Evolutionary conservation across 2,329 filamentous ascomycete genomes (phyloP).

Genomic region (Trichoderma sp.): DNA sequence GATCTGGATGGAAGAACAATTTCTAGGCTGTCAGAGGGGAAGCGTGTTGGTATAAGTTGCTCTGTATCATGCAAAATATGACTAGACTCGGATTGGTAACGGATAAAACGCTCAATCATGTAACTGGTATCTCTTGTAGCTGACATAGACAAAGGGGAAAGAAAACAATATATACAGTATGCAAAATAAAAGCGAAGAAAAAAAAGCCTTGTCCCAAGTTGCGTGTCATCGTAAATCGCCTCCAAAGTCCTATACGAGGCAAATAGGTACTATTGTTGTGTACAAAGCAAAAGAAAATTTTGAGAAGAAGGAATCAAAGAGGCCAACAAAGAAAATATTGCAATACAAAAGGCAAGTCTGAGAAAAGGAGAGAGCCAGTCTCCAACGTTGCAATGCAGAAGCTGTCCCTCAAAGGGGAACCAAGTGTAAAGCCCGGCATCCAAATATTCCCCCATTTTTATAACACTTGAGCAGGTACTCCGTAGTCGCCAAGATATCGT

Average conservation of each 20-base stretch:
- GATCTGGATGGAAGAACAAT: not conserved
- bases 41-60: not conserved
- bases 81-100: not conserved
- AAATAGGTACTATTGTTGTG: not conserved
- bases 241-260: not conserved
- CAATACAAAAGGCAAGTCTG: not conserved
- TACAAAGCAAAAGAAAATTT: not conserved
- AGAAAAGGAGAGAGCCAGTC: not conserved
- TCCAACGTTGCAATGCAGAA: not conserved
- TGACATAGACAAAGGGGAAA: not conserved
- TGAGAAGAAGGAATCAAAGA: not conserved
- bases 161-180: not conserved
- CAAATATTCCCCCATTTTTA: not conserved
- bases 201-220: not conserved
- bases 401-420: not conserved
- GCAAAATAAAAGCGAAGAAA: not conserved
- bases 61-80: not conserved
- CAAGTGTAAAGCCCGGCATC: not conserved
- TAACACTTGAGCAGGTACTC: not conserved
- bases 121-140: not conserved
- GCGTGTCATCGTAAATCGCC: not conserved
- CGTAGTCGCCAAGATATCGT: not conserved
- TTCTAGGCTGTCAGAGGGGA: not conserved
- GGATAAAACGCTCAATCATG: not conserved
- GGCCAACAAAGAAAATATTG: not conserved